A percentile compares a stretch with the other conserved stretches of the same genome.
These are phyloP conservation scores for Trametes versicolor DNA, from an alignment of 1,284 basidiomycete genomes.

Conservation along the genomic window DNA sequence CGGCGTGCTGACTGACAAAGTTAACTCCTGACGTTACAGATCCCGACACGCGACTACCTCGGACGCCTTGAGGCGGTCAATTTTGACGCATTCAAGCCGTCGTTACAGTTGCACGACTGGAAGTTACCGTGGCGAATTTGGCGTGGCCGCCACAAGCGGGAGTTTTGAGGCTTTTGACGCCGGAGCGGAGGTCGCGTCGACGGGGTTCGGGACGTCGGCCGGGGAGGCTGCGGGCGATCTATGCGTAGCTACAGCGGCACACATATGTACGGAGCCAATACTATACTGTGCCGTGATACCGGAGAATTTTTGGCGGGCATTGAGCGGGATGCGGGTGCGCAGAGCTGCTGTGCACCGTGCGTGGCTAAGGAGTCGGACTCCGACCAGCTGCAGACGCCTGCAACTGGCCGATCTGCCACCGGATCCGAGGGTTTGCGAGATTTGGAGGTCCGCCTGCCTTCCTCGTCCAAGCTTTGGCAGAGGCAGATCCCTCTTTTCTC, in stretches of 20 bases:
- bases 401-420: conserved; percentile 34
- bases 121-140: conserved; percentile 88
- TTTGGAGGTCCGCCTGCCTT: conserved; percentile 53
- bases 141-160: conserved; percentile 71
- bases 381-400: conserved; percentile 24
- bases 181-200: not conserved
- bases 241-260: conserved; percentile 12
- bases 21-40: conserved; percentile 51
- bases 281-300: conserved; percentile 19
- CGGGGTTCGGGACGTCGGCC: conserved; percentile 19
- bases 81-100: conserved; percentile 86
- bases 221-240: conserved; percentile 16
- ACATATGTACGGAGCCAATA: conserved; percentile 7
- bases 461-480: conserved; percentile 28
- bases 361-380: conserved; percentile 1
- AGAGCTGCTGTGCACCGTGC: not conserved
- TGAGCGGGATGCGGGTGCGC: not conserved
- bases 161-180: conserved; percentile 53
- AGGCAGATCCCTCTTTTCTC: conserved; percentile 36
- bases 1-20: conserved; percentile 29
- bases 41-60: conserved; percentile 81
- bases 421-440: conserved; percentile 37
- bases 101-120: conserved; percentile 83
- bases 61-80: conserved; percentile 78
- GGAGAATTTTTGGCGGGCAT: conserved; percentile 10